Evolutionary conservation across 768 basidiomycete genomes (phyloP).

Genomic region (Cyclocybe cylindracea): DNA sequence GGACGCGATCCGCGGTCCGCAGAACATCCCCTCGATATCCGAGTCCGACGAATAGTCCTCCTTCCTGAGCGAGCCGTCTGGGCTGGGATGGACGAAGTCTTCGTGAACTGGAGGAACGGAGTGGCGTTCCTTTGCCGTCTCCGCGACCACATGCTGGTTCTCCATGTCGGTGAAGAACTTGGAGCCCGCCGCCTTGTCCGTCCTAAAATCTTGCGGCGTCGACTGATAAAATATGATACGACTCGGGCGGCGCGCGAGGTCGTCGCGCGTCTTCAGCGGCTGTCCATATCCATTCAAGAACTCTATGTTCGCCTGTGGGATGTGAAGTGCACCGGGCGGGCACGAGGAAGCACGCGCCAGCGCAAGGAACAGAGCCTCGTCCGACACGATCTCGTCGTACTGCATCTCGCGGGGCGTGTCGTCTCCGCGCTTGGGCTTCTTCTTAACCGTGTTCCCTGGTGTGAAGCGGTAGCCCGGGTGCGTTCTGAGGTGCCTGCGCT

Average conservation of each 20-base stretch:
- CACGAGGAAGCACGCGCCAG: conserved; percentile 10
- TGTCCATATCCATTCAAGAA: conserved; percentile 2
- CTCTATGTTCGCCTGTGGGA: conserved; percentile 10
- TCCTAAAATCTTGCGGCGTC: not conserved
- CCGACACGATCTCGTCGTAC: not conserved
- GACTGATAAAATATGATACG: conserved; percentile 16
- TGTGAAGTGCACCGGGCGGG: conserved; percentile 12
- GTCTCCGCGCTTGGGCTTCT: conserved; percentile 10
- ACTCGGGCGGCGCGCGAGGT: conserved; percentile 20
- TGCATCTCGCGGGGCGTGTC: not conserved
- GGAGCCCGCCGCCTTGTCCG: not conserved
- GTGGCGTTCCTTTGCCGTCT: too few relatives aligned
- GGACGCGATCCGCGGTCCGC: not conserved
- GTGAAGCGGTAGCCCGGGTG: conserved; percentile 11
- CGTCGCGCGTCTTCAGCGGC: conserved; percentile 20
- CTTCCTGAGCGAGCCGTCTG: not conserved
- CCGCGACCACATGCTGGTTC: not conserved
- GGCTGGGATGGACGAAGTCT: not conserved
- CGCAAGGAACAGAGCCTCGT: not conserved
- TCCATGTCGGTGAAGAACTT: conserved; percentile 2
- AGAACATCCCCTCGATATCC: not conserved
- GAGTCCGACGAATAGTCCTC: not conserved
- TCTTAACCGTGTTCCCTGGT: conserved; percentile 1
- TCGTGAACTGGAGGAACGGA: not conserved
- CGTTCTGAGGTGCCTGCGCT: conserved; percentile 19